Conservation (phyloP, 768 basidiomycete species). For the Rhodotorula diobovata region DNA sequence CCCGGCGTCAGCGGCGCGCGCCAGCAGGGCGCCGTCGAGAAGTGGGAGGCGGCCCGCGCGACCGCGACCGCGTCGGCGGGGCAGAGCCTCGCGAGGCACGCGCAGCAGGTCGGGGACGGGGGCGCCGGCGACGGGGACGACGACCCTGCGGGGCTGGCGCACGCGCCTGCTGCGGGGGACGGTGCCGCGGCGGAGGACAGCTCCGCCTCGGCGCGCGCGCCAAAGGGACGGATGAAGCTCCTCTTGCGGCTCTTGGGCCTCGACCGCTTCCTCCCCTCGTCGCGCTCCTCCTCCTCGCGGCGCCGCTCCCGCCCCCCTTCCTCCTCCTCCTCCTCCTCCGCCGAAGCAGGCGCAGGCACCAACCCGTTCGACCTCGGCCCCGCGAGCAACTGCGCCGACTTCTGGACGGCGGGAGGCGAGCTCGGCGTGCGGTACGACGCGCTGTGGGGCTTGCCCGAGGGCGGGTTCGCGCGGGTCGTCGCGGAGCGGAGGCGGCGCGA, state of each 20-base stretch:
- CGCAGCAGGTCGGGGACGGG: not conserved
- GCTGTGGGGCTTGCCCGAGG: constrained; percentile 15
- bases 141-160: constrained; percentile 45
- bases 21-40: constrained; percentile 28
- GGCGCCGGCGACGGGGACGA: not conserved
- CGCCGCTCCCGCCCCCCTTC: not conserved
- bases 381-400: constrained; percentile 77
- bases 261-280: constrained; percentile 66
- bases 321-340: not conserved
- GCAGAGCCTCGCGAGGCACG: not conserved
- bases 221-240: constrained; percentile 55
- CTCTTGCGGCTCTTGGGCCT: constrained; percentile 86
- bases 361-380: constrained; percentile 91
- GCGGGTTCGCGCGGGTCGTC: constrained; percentile 49
- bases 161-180: constrained; percentile 1
- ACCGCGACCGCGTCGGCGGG: constrained; percentile 35
- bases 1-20: constrained; percentile 26
- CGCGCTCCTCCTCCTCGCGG: not conserved
- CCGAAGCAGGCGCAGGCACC: constrained; percentile 57
- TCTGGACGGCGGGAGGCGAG: constrained; percentile 82
- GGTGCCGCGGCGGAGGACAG: not conserved
- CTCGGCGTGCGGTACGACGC: constrained; percentile 74
- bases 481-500: constrained; percentile 56
- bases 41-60: constrained; percentile 27
- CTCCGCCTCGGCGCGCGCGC: constrained; percentile 11